Percentiles rank a stretch among this genome's conserved stretches.
Evolutionary conservation across 768 basidiomycete species (phyloP).

Genomic region (Suillus americanus): DNA sequence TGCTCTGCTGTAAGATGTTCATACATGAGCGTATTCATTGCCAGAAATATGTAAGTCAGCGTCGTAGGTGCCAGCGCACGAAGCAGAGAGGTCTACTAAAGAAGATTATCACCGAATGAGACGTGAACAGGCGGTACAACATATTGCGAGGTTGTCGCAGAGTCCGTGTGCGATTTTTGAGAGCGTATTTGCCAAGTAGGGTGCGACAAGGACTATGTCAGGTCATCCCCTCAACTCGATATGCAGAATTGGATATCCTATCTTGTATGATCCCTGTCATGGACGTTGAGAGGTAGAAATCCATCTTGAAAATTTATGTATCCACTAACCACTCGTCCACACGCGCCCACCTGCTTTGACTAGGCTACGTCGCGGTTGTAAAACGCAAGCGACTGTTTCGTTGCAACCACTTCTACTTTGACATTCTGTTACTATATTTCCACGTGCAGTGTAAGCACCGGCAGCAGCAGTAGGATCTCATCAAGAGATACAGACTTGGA

Average conservation of each 20-base stretch:
- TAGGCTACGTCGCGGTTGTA: constrained; percentile 61
- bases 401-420: constrained; percentile 81
- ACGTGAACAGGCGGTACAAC: background rate
- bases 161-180: constrained; percentile 87
- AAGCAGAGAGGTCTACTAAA: constrained; percentile 68
- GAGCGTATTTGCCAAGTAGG: constrained; percentile 96
- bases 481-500: constrained; percentile 40
- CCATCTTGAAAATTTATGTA: constrained; percentile 8
- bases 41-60: constrained; percentile 89
- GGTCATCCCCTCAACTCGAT: constrained; percentile 96
- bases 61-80: constrained; percentile 82
- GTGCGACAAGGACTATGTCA: constrained; percentile 91
- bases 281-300: background rate
- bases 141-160: constrained; percentile 88
- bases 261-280: constrained; percentile 62
- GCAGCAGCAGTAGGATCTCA: background rate
- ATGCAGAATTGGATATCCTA: constrained; percentile 93
- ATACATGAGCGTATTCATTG: constrained; percentile 99
- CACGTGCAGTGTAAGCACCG: background rate
- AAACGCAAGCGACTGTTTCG: constrained; percentile 76
- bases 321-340: constrained; percentile 94
- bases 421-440: constrained; percentile 66
- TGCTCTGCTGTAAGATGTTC: constrained; percentile 91
- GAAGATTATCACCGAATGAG: background rate
- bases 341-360: constrained; percentile 55